These are phyloP conservation scores for Claviceps pazoutovae DNA, from an alignment of 2,329 filamentous ascomycete genomes.

Conservation along the genomic window DNA sequence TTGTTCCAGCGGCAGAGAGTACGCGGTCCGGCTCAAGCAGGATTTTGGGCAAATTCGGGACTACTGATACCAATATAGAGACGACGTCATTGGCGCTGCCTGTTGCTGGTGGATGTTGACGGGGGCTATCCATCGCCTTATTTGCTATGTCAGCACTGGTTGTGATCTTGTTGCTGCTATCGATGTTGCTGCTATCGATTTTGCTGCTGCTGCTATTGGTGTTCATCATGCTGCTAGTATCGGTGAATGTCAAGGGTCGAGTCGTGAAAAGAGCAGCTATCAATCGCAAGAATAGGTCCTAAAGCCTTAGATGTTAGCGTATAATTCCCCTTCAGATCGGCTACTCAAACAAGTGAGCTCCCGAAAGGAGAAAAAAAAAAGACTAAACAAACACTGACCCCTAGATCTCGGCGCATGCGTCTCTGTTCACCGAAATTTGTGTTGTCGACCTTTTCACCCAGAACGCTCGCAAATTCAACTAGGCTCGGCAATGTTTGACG, in stretches of 20 bases:
- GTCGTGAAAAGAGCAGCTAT: constrained; percentile 92
- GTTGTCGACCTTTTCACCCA: constrained; percentile 93
- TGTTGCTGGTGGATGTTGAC: constrained; percentile 12
- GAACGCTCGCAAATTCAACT: constrained; percentile 74
- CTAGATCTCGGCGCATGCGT: constrained; percentile 80
- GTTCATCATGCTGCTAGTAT: constrained; percentile 22
- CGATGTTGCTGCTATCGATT: constrained; percentile 8
- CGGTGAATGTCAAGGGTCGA: constrained; percentile 59
- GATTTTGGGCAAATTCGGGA: constrained; percentile 69
- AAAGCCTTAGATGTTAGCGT: constrained; percentile 10
- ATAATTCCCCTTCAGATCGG: too few relatives aligned
- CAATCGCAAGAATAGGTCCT: constrained; percentile 81
- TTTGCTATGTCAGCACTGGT: constrained; percentile 21
- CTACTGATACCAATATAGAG: constrained; percentile 61
- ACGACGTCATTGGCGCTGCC: constrained; percentile 59
- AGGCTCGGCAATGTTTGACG: constrained; percentile 76
- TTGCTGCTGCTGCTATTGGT: constrained; percentile 3
- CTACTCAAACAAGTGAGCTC: too few relatives aligned
- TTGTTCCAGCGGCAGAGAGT: constrained; percentile 59
- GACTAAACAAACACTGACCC: constrained; percentile 39
- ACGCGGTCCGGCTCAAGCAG: constrained; percentile 79
- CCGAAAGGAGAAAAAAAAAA: neutral
- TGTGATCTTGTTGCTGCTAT: constrained; percentile 11
- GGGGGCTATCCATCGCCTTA: constrained; percentile 19
- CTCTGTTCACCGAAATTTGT: constrained; percentile 93